phyloP scores from a whole-genome alignment of 1,284 basidiomycete genomes.

The Ceratobasidium sp. region DNA sequence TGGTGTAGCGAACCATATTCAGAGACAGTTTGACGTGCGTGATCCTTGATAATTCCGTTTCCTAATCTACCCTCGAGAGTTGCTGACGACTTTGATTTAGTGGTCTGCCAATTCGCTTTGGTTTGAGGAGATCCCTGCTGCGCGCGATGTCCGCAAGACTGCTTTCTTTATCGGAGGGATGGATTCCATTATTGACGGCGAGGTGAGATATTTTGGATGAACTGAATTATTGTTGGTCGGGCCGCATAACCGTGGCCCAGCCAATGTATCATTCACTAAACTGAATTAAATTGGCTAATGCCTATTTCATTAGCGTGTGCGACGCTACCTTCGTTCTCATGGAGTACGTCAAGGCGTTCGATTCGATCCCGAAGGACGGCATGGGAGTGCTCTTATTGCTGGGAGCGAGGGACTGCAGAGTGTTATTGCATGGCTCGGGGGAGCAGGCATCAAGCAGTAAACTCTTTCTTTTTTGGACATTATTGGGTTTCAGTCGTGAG shows the following conservation, averaged over 20 bases:
- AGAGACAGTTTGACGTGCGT: conserved; percentile 77
- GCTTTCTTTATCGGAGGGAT: conserved; percentile 82
- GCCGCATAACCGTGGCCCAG: no score
- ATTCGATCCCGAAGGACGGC: conserved; percentile 76
- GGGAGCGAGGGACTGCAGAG: conserved; percentile 68
- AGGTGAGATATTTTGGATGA: conserved; percentile 60
- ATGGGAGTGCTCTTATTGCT: conserved; percentile 78
- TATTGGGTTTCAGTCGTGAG: conserved; percentile 1
- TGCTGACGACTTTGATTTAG: conserved; percentile 55
- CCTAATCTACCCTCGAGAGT: background rate
- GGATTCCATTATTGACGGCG: conserved; percentile 82
- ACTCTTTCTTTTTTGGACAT: background rate
- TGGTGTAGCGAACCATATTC: conserved; percentile 86
- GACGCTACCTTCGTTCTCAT: conserved; percentile 79
- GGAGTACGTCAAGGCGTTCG: conserved; percentile 78
- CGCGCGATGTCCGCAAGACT: conserved; percentile 68
- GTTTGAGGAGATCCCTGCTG: conserved; percentile 88
- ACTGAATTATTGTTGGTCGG: no score
- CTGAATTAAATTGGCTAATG: background rate
- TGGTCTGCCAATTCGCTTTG: conserved; percentile 92
- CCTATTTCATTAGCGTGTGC: conserved; percentile 66
- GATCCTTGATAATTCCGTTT: background rate
- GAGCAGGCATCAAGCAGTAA: conserved; percentile 53
- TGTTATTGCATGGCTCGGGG: conserved; percentile 74
- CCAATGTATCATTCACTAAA: no score